Base-by-base conservation (phyloP, 1,139 yeast species). In the Yamadazyma spencermartinsiae region DNA sequence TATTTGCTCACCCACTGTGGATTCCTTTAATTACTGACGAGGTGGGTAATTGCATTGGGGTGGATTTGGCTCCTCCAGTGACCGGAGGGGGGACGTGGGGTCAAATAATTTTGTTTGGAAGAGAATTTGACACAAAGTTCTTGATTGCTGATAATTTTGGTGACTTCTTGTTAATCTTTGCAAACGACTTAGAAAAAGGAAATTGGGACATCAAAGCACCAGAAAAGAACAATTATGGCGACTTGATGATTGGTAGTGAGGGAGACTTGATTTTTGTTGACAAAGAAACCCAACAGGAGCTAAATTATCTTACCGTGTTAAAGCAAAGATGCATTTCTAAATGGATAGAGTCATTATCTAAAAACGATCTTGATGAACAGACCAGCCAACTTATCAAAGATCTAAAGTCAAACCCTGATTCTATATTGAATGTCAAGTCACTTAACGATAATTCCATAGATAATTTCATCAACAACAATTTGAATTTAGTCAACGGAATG, bases 1-100 rank as follows among this genome's bases (percentile, higher is more conserved):
- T 79, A 1, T 90, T 86, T 63, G 92, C 96, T 2, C 89, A 88
- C 58, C 81, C 88, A 5, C 80, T 77, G 55, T 90, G 98, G 98
- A 82, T 90, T 39, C 98, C 98, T 2, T 61, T 90, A 32, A 78
- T 88, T 15, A 86, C 95, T 10, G 98, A 90, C 58, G 81, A 79
- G 43, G 82, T 86, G 9, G 98, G 98, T 14, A 90, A 90, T 63
- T 88, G 88, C 55, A 81, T 90, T 38, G 98, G 90, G 35, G 72
- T 90, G 11, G 98, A 90, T 61, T 70, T 90, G 44, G 85, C 92
- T 2, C 97, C 97, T 1, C 96, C 87, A 3, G 69, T 79, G 3
- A 63, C 67, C 13, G 64, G 65, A 1, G 37, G 43, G 0, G 96
- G 96, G 23, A 69, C 63, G 32, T 74, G 80, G 69, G 98, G 97